Conservation (phyloP, 2,329 filamentous ascomycete genomes). For the Penicillium sp. region DNA sequence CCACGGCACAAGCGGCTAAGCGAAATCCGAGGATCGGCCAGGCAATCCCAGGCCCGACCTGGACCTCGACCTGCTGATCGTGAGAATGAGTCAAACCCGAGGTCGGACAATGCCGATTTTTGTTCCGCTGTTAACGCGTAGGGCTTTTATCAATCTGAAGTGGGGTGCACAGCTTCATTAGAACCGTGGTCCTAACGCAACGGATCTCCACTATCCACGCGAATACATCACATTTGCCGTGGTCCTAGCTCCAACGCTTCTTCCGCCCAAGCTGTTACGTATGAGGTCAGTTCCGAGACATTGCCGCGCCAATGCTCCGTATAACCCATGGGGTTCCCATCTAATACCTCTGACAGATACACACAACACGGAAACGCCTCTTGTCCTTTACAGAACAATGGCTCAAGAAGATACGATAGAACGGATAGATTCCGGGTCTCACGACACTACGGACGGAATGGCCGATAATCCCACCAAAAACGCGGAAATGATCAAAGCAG, state of each 20-base stretch:
- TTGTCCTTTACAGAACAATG: neutral
- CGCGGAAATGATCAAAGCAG: slow-evolving; percentile 37
- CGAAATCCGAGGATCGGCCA: slow-evolving; percentile 2
- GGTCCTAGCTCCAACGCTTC: neutral
- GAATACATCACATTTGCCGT: slow-evolving; percentile 1
- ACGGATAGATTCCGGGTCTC: slow-evolving; percentile 4
- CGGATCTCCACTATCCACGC: neutral
- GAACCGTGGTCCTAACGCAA: neutral
- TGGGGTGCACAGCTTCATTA: neutral
- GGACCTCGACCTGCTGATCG: neutral
- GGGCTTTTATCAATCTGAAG: neutral
- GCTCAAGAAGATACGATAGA: neutral
- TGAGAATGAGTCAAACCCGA: neutral
- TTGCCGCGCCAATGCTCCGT: neutral
- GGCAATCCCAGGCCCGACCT: neutral
- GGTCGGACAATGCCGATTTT: neutral
- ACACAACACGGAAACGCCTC: neutral
- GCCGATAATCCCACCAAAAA: slow-evolving; percentile 7
- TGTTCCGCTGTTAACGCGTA: neutral
- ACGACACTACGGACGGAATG: slow-evolving; percentile 14
- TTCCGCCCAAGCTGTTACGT: neutral
- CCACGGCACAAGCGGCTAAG: slow-evolving; percentile 1
- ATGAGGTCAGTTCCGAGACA: neutral
- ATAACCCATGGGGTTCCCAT: neutral
- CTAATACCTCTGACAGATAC: neutral